Base-by-base conservation (phyloP, 495 filamentous ascomycete species). In the Coniosporium apollinis region DNA sequence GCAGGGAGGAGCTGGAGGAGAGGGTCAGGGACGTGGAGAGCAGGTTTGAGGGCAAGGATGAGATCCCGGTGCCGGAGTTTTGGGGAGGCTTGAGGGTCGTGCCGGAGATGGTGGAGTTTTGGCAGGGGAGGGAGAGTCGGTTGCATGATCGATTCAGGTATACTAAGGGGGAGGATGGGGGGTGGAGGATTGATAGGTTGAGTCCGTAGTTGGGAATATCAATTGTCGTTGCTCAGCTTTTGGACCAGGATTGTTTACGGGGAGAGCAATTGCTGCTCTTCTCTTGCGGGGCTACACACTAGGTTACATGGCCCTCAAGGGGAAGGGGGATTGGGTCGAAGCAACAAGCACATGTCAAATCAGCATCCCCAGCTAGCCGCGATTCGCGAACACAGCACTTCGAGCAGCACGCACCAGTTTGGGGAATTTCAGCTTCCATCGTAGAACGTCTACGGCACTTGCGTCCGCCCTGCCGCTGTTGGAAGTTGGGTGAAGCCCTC, bases 91-190 rank as follows among this genome's bases (percentile, higher is more conserved):
- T 57, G 55, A 73, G 87, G 45, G 65, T 97, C 36, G 66, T 84
- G 38, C 89, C 89, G 1, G 79, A 82, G 56, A 69, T 71, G 36
- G 67, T 94, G 25, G 86, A 94, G 64, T 94, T 94, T 56, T 94
- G 85, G 87, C 82, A 92, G 61, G 89, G 89, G 25, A 67, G 91
- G 37, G 65, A 75, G 38, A 92, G 76, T 62, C 68, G 89, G 22
- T 56, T 94, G 52, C 84, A 93, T 66, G 84, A 94, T 72, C 80
- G 89, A 17, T 94, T 96, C 56, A 61, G 74, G 41, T 97, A 96
- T 62, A 66, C 69, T 16, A 73, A 67, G 34, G 54, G 32, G 8
- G 45, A 30, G 24, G 49, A 46, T 30, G 46, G 51, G 13, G 50
- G 47, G 22, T 82, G 71, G 62, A 65, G 56, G 40, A 58, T 73